Evolutionary conservation across 305 asterid genomes (phyloP).

Genomic region (Ilex paraguariensis): DNA sequence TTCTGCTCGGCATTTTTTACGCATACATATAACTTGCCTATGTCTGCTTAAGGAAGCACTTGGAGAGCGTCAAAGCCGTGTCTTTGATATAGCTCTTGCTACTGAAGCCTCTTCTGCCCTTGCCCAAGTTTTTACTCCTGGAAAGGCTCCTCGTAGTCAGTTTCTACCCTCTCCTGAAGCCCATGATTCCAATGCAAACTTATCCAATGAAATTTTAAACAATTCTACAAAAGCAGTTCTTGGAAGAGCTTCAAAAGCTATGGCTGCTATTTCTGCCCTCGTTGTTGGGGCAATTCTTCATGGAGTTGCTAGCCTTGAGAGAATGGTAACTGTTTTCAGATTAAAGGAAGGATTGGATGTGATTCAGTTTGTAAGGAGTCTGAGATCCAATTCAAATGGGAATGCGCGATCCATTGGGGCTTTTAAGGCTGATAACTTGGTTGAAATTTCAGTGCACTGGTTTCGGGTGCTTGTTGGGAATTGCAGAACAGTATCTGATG

Average conservation of each 20-base stretch:
- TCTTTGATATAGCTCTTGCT: constrained; percentile 96
- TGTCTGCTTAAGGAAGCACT: constrained; percentile 90
- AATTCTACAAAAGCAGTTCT: constrained; percentile 42
- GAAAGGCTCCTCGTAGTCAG: constrained; percentile 72
- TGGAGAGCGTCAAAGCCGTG: constrained; percentile 98
- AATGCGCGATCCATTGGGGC: constrained; percentile 66
- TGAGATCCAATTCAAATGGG: constrained; percentile 76
- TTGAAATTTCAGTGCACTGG: constrained; percentile 90
- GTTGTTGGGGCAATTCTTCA: constrained; percentile 81
- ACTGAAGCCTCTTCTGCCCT: constrained; percentile 84
- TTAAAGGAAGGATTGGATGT: constrained; percentile 87
- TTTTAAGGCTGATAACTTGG: constrained; percentile 60
- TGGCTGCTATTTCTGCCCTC: constrained; percentile 81
- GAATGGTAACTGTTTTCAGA: constrained; percentile 83
- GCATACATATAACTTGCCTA: constrained; percentile 73
- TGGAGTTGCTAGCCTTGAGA: constrained; percentile 88
- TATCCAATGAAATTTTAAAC: constrained; percentile 45
- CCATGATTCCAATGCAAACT: constrained; percentile 46
- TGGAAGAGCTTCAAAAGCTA: constrained; percentile 52
- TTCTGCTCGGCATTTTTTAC: constrained; percentile 66
- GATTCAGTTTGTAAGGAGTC: constrained; percentile 76
- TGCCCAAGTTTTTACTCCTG: constrained; percentile 60
- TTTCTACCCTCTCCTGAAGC: constrained; percentile 67
- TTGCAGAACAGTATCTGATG: constrained; percentile 87
- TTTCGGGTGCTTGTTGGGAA: constrained; percentile 97